phyloP scores from a whole-genome alignment of 2,329 filamentous ascomycete species.

The Aschersonia sp. region DNA sequence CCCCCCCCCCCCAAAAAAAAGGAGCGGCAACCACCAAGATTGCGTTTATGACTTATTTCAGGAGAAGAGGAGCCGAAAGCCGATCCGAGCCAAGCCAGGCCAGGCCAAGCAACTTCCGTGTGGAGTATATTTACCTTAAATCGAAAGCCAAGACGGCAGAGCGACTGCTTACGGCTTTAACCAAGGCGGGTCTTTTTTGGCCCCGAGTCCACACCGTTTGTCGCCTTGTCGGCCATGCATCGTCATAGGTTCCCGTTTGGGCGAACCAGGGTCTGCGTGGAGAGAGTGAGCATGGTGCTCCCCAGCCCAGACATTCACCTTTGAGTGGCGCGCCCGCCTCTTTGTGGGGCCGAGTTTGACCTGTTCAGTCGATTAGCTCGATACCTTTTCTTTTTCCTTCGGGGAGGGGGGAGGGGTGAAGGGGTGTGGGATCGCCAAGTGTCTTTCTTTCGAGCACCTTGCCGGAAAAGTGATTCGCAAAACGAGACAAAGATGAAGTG shows the following conservation, averaged over 20 bases:
- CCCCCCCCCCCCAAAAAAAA: too few relatives aligned
- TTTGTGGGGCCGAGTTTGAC: background rate
- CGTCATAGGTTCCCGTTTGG: background rate
- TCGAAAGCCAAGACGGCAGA: background rate
- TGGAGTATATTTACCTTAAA: background rate
- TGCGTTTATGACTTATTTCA: too few relatives aligned
- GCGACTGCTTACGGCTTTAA: background rate
- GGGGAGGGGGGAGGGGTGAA: too few relatives aligned
- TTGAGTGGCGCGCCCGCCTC: background rate
- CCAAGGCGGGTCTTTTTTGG: background rate
- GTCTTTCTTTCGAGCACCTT: too few relatives aligned
- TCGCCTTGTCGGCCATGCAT: background rate
- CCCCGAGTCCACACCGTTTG: background rate
- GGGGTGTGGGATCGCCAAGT: too few relatives aligned
- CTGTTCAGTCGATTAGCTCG: too few relatives aligned
- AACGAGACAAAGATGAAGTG: too few relatives aligned
- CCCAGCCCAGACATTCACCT: too few relatives aligned
- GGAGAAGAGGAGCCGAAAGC: too few relatives aligned
- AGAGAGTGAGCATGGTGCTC: too few relatives aligned
- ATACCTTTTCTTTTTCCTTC: too few relatives aligned
- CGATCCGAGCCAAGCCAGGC: background rate
- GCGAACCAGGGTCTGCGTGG: background rate
- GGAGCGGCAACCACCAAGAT: background rate
- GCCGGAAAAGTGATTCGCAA: too few relatives aligned
- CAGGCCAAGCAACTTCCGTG: background rate